Conservation (phyloP, 345 rosid species). For the Cardamine occulta region DNA sequence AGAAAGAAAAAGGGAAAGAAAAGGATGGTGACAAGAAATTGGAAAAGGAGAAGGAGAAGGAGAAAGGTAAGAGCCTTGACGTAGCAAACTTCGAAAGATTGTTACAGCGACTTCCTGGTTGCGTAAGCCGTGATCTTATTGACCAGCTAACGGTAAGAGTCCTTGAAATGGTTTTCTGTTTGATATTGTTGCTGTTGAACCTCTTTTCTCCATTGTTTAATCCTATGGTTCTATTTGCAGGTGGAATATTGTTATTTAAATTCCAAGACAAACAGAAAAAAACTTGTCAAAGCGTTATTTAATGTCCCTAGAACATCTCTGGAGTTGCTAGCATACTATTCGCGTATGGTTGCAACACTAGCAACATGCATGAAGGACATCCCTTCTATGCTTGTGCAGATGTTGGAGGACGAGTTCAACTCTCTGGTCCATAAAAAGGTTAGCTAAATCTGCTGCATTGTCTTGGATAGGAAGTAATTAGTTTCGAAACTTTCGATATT, state of each 20-base stretch:
- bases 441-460: constrained; percentile 9
- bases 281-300: constrained; percentile 91
- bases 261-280: constrained; percentile 92
- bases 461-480: constrained; percentile 11
- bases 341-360: constrained; percentile 94
- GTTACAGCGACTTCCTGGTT: constrained; percentile 93
- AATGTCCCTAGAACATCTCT: constrained; percentile 97
- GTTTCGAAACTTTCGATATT: constrained; percentile 2
- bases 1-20: constrained; percentile 86
- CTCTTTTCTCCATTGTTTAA: constrained; percentile 19
- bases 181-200: constrained; percentile 2
- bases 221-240: constrained; percentile 50
- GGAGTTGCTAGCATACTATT: constrained; percentile 93
- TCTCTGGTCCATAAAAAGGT: constrained; percentile 95
- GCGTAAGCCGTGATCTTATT: constrained; percentile 95
- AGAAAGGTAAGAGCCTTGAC: constrained; percentile 83
- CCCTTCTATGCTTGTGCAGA: constrained; percentile 82
- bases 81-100: constrained; percentile 93
- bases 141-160: constrained; percentile 90
- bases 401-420: constrained; percentile 98
- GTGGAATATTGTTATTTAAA: constrained; percentile 97
- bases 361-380: constrained; percentile 97
- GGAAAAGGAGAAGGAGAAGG: constrained; percentile 86
- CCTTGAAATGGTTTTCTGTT: constrained; percentile 29
- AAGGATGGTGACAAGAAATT: constrained; percentile 75